Evolutionary conservation across 2,329 filamentous ascomycete species (phyloP), one percentile per base, ranked within the genome.

Genomic region (Sclerotiophoma versabilis): DNA sequence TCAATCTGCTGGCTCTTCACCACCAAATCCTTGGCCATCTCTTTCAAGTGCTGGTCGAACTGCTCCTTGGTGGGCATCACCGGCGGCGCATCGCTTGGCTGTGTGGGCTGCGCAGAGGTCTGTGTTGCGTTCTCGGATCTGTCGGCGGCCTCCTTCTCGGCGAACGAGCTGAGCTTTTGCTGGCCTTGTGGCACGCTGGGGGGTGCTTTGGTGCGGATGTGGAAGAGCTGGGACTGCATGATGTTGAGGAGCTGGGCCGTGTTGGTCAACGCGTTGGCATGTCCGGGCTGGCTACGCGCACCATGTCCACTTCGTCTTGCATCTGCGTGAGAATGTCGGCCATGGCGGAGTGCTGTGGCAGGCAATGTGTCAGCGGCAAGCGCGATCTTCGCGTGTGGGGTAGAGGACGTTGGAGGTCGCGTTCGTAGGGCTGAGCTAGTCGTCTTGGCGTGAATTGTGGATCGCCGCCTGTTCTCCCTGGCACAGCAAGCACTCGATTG

Each of bases 1-100:
- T 95, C 91, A 58, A 95, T 92, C 77, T 93, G 89, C 76, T 93
- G 90, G 66, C 92, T 88, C 68, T 93, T 92, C 53, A 90, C 74
- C 53, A 93, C 87, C 22, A 95, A 80, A 70, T 93, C 91, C 58
- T 85, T 84, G 30, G 90, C 89, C 47, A 95, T 80, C 73, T 93
- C 90, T 56, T 86, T 80, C 70, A 92, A 83, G 39, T 87, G 85
- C 3, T 84, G 83, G 49, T 83, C 91, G 44, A 85, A 84, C 34
- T 89, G 85, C 9, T 62, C 57, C 48, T 61, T 54, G 0, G 46
- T 58, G 49, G 54, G 52, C 7, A 68, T 62, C 10, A 59, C 49
- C 8, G 58, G 55, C 5, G 41, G 33, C 11, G 49, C 48, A 20
- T 48, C 57, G 59, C 22, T 39, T 43, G 57, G 56, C 4, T 65